A percentile compares a stretch with the other conserved stretches of the same genome.
Evolutionary conservation across 768 basidiomycete species (phyloP).

Genomic region (Termitomyces heimii): DNA sequence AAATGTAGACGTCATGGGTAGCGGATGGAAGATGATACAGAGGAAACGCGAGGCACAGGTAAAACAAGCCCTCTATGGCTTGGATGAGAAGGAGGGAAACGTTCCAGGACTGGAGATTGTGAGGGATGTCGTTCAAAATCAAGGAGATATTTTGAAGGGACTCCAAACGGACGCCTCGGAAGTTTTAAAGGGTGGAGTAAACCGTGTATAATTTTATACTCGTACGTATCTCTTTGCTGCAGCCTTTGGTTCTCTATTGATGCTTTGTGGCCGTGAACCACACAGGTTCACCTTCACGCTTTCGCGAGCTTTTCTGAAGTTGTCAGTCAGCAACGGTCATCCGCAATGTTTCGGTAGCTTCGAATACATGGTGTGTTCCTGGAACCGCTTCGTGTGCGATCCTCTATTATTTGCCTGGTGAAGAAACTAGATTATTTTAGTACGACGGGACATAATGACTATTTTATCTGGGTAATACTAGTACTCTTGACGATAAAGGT

Average conservation of each 20-base stretch:
- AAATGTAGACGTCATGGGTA: accelerated
- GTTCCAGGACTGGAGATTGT: constrained; percentile 44
- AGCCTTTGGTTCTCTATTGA: not conserved
- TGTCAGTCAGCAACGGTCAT: not conserved
- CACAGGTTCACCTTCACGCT: not conserved
- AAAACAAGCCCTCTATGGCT: constrained; percentile 48
- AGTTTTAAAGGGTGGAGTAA: not conserved
- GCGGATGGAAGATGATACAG: constrained; percentile 22
- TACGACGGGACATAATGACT: not conserved
- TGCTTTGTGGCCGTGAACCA: too few species aligned
- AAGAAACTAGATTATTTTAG: not conserved
- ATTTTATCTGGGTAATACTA: not conserved
- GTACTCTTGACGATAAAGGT: not conserved
- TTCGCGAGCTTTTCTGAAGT: not conserved
- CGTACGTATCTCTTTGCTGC: not conserved
- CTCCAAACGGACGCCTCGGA: not conserved
- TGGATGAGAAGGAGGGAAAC: constrained; percentile 21
- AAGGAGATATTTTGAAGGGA: not conserved
- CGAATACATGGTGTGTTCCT: not conserved
- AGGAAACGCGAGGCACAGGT: constrained; percentile 36
- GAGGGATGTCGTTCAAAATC: constrained; percentile 25
- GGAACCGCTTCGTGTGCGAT: not conserved
- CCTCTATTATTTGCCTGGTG: not conserved
- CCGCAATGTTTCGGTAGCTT: not conserved
- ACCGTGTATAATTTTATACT: too few species aligned